Conservation (phyloP, 768 basidiomycete genomes). For the Neoboletus magnificus region DNA sequence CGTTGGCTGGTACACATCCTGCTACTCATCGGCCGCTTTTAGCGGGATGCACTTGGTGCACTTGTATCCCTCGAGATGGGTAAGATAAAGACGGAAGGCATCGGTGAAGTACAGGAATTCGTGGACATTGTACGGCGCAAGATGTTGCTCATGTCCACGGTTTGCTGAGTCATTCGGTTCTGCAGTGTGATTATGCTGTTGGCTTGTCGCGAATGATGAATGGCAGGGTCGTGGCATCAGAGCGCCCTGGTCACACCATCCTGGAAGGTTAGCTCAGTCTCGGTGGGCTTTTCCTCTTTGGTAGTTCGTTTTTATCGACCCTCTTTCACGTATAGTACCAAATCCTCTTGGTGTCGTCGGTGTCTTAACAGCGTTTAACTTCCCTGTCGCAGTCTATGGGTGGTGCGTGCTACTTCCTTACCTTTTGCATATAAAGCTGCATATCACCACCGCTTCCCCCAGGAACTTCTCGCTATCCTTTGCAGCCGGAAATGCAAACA, state of each 20-base stretch:
- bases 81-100: conserved; percentile 85
- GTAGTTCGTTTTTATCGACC: conserved; percentile 1
- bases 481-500: conserved; percentile 85
- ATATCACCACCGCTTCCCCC: conserved; percentile 11
- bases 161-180: conserved; percentile 8
- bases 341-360: conserved; percentile 80
- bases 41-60: conserved; percentile 78
- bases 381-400: conserved; percentile 91
- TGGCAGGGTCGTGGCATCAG: conserved; percentile 81
- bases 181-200: conserved; percentile 89
- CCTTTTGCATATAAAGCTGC: conserved; percentile 1
- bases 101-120: conserved; percentile 93
- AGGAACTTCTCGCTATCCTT: conserved; percentile 91
- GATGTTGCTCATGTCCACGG: not conserved
- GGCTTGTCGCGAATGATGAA: conserved; percentile 95
- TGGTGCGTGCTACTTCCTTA: conserved; percentile 47
- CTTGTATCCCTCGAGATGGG: conserved; percentile 89
- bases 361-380: conserved; percentile 92
- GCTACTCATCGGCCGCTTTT: conserved; percentile 12
- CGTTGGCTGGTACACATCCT: not conserved
- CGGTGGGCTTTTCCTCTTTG: not conserved
- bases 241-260: conserved; percentile 87
- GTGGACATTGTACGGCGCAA: conserved; percentile 76
- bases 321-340: conserved; percentile 55
- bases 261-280: conserved; percentile 60